A percentile compares a stretch with the other conserved stretches of the same genome.
These are phyloP conservation scores for Rhinocladiella similis DNA, from an alignment of 2,329 filamentous ascomycete species.

Conservation along the genomic window DNA sequence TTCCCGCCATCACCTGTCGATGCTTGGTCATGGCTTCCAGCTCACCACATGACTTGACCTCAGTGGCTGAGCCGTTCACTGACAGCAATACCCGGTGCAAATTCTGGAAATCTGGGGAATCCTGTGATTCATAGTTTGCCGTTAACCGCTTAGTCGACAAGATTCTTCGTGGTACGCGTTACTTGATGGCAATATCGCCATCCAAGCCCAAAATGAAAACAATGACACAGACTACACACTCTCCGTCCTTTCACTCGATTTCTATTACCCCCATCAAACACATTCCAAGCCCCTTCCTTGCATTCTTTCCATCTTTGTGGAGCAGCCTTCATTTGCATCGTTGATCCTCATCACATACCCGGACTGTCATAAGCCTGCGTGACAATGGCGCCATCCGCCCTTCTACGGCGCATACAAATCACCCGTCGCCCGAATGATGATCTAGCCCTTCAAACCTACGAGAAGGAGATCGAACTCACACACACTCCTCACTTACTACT, in stretches of 20 bases:
- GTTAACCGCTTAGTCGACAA: conserved; percentile 27
- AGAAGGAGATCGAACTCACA: background rate
- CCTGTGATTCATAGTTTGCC: conserved; percentile 24
- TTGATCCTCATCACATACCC: background rate
- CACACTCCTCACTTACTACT: conserved; percentile 12
- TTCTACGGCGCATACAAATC: conserved; percentile 2
- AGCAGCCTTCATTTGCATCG: conserved; percentile 10
- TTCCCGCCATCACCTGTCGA: background rate
- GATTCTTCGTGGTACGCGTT: conserved; percentile 15
- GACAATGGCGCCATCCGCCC: background rate
- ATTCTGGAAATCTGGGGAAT: conserved; percentile 5
- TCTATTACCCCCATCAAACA: conserved; percentile 31
- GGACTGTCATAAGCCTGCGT: background rate
- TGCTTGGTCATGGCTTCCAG: background rate
- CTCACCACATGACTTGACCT: background rate
- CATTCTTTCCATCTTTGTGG: conserved; percentile 16
- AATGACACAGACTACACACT: conserved; percentile 24
- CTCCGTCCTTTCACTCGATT: conserved; percentile 16
- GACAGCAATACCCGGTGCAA: too few species aligned
- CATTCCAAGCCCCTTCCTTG: conserved; percentile 14
- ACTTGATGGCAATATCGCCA: conserved; percentile 15
- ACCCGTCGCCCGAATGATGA: background rate
- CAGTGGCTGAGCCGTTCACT: background rate
- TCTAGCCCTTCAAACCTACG: background rate
- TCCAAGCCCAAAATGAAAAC: conserved; percentile 18